Evolutionary conservation across 75 land plant genomes (phyloP), one percentile per base, ranked within the genome.

Genomic region (Selaginella tamariscina): DNA sequence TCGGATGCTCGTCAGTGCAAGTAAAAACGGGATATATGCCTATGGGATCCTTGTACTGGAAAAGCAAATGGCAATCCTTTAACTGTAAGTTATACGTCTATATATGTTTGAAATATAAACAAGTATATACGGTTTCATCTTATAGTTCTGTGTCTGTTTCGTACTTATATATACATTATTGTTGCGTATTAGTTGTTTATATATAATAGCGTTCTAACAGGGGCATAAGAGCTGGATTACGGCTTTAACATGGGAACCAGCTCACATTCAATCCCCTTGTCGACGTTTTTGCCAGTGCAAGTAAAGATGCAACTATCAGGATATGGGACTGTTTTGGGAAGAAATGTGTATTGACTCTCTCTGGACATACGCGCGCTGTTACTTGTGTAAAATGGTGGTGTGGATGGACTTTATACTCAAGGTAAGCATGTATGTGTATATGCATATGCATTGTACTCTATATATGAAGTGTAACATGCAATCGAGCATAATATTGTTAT

Each of bases 301-400:
- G 98, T 66, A 94, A 94, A 78, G 98, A 94, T 85, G 98, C 96
- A 30, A 96, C 89, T 81, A 91, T 93, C 30, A 88, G 98, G 2
- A 81, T 94, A 65, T 94, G 98, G 98, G 98, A 94, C 39, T 49
- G 83, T 56, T 54, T 77, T 0, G 65, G 77, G 31, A 82, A 67
- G 70, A 89, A 79, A 70, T 83, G 91, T 69, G 79, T 83, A 31
- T 73, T 94, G 21, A 73, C 68, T 71, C 89, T 94, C 29, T 78
- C 74, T 67, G 96, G 96, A 2, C 98, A 94, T 68, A 87, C 96
- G 0, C 89, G 89, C 68, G 96, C 98, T 23, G 79, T 94, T 29
- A 94, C 98, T 49, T 89, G 96, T 78, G 91, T 94, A 27, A 94
- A 94, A 73, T 94, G 98, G 98, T 82, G 98, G 73, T 96, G 98